Conservation (phyloP, 2,329 filamentous ascomycete genomes). For the Sclerotinia subarctica region DNA sequence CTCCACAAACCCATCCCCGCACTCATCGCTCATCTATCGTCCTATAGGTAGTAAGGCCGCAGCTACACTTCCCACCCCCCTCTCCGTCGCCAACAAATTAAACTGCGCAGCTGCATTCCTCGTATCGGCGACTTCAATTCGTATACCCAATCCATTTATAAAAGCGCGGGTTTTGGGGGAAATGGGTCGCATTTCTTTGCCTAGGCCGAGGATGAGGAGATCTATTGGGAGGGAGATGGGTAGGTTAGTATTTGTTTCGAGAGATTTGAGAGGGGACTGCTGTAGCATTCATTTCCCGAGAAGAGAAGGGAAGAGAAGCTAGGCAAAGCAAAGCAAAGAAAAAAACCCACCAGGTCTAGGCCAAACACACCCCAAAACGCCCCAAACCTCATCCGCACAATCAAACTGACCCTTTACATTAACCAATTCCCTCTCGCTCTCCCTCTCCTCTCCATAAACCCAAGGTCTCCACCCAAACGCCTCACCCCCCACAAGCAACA, state of each 20-base stretch:
- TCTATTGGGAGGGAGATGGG: conserved; percentile 49
- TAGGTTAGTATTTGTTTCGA: background rate
- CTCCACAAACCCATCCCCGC: too few relatives aligned
- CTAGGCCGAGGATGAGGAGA: conserved; percentile 84
- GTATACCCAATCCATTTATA: conserved; percentile 75
- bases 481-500: conserved; percentile 80
- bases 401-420: conserved; percentile 83
- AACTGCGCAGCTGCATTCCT: conserved; percentile 92
- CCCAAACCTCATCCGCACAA: conserved; percentile 66
- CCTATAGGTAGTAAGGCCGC: conserved; percentile 85
- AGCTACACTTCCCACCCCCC: conserved; percentile 79
- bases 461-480: conserved; percentile 88
- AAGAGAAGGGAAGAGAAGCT: background rate
- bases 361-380: conserved; percentile 73
- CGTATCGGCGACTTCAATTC: conserved; percentile 87
- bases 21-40: conserved; percentile 47
- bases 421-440: conserved; percentile 45
- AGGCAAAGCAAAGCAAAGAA: background rate
- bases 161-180: conserved; percentile 69
- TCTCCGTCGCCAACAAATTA: conserved; percentile 90
- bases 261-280: too few relatives aligned
- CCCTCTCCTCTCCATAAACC: conserved; percentile 44
- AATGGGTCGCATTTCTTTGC: conserved; percentile 70
- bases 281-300: background rate
- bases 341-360: conserved; percentile 74